A percentile compares a stretch with the other conserved stretches of the same genome.
These are phyloP conservation scores for Colletotrichum phormii DNA, from an alignment of 2,329 filamentous ascomycete genomes.

Conservation along the genomic window DNA sequence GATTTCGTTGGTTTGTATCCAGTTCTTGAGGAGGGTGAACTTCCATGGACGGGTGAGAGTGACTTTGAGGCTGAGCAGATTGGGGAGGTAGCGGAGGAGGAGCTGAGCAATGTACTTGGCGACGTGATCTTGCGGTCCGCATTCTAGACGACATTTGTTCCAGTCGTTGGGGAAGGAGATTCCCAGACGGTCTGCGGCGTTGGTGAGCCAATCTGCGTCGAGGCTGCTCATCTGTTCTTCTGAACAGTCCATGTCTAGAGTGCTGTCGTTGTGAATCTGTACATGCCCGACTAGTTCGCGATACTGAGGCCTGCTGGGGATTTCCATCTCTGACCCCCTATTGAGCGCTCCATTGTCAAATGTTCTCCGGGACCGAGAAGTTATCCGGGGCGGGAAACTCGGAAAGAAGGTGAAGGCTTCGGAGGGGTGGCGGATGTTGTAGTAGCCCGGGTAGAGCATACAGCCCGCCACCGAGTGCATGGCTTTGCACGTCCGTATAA, in stretches of 20 bases:
- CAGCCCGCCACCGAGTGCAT: constrained; percentile 18
- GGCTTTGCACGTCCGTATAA: constrained; percentile 18
- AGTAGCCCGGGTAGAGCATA: constrained; percentile 16
- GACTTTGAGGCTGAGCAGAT: not conserved
- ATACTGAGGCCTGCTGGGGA: no score
- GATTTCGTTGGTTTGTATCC: not conserved
- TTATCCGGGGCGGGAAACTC: no score
- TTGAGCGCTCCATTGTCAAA: no score
- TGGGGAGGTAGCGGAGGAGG: not conserved
- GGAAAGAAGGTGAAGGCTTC: not conserved
- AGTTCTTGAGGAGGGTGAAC: not conserved
- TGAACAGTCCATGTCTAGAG: not conserved
- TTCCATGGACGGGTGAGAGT: not conserved
- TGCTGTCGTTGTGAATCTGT: not conserved
- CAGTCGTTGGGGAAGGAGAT: not conserved
- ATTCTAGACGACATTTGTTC: not conserved
- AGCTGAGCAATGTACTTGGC: not conserved
- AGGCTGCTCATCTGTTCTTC: not conserved
- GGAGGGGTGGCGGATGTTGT: constrained; percentile 1
- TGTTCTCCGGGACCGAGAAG: no score
- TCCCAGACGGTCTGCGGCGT: not conserved
- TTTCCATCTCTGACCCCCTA: no score
- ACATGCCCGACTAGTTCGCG: constrained; percentile 1
- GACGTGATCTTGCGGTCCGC: not conserved
- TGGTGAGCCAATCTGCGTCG: not conserved